Evolutionary conservation across 129 eudicot species (phyloP).

Genomic region (Centrapalus pauciflorus): DNA sequence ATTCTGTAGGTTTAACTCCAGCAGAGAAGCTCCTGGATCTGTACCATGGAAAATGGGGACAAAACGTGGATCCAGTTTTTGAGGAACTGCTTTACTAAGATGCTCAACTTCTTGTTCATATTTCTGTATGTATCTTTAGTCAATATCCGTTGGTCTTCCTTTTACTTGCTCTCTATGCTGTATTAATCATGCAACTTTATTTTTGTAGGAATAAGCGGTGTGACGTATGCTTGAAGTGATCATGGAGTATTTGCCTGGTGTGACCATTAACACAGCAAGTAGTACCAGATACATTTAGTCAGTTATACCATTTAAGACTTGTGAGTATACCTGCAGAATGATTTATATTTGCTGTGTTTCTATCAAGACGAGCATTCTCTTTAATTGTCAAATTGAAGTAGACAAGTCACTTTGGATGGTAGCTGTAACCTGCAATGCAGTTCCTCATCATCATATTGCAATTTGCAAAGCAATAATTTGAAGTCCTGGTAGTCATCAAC

Average conservation of each 20-base stretch:
- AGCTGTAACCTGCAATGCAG: not conserved
- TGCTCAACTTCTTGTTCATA: constrained; percentile 22
- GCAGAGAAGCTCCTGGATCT: constrained; percentile 87
- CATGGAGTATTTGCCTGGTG: constrained; percentile 4
- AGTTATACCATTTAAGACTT: constrained; percentile 15
- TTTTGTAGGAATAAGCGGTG: constrained; percentile 39
- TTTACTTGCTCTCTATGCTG: not conserved
- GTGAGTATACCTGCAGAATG: constrained; percentile 14
- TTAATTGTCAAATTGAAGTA: not conserved
- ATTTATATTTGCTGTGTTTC: constrained; percentile 2
- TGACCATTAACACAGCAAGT: not conserved
- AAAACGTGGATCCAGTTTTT: constrained; percentile 78
- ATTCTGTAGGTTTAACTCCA: constrained; percentile 74
- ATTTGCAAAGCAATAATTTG: not conserved
- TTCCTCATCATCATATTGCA: not conserved
- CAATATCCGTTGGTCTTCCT: not conserved
- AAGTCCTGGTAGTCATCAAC: not conserved
- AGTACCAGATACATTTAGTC: not conserved
- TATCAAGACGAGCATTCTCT: not conserved
- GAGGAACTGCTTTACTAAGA: constrained; percentile 77
- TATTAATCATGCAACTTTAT: not conserved
- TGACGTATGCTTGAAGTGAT: constrained; percentile 12
- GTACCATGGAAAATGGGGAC: constrained; percentile 91
- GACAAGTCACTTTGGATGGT: not conserved
- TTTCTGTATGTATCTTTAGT: constrained; percentile 3